Conservation (phyloP, 257 asterid species). For the Salvia splendens region DNA sequence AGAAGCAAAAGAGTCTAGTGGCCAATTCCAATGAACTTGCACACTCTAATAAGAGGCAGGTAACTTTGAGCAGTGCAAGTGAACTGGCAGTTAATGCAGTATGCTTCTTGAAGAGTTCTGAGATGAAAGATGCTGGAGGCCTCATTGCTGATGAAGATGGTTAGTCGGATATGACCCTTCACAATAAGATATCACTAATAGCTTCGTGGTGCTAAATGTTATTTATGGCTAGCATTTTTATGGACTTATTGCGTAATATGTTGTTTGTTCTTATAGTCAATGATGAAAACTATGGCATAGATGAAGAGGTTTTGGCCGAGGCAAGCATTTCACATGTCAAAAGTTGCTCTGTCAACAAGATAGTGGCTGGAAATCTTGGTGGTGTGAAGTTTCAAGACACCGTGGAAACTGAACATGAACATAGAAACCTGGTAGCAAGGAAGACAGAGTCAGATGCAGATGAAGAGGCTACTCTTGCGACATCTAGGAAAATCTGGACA, state of each 20-base stretch:
- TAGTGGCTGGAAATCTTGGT: conserved; percentile 27
- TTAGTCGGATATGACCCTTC: conserved; percentile 29
- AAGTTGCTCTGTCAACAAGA: conserved; percentile 23
- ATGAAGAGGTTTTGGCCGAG: conserved; percentile 21
- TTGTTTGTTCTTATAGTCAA: conserved; percentile 23
- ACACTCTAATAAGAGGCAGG: conserved; percentile 6
- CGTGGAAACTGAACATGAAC: conserved; percentile 27
- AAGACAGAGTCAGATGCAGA: conserved; percentile 12
- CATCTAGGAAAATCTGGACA: conserved; percentile 36
- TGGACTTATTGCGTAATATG: conserved; percentile 8
- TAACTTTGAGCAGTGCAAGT: conserved; percentile 19
- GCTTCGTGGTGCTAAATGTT: conserved; percentile 21
- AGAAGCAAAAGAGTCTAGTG: conserved; percentile 26
- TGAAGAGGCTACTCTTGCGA: conserved; percentile 27
- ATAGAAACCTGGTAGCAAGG: not conserved
- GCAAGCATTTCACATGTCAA: conserved; percentile 27
- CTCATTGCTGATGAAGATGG: conserved; percentile 30
- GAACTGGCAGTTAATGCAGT: conserved; percentile 19
- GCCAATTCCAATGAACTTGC: conserved; percentile 9
- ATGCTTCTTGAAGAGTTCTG: conserved; percentile 14
- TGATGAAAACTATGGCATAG: conserved; percentile 18
- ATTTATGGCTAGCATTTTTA: conserved; percentile 19
- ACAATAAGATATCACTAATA: not conserved
- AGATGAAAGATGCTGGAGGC: conserved; percentile 16
- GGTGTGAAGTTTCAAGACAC: conserved; percentile 26